Percentiles rank a stretch among this genome's conserved stretches.
phyloP scores from a whole-genome alignment of 768 basidiomycete genomes.

The Trametes meyenii region DNA sequence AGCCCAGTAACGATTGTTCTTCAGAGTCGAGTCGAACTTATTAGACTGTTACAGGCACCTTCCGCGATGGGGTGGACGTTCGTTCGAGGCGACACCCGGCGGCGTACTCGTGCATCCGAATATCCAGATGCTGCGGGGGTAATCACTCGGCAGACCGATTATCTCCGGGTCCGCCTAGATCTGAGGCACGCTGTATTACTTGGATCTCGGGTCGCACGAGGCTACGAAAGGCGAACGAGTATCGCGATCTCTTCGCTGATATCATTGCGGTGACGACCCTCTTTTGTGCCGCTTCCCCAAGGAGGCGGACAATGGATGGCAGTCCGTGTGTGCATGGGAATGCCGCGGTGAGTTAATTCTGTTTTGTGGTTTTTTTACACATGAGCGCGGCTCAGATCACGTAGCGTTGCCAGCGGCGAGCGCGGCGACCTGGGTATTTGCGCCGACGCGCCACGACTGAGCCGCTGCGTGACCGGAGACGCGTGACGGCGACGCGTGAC shows the following conservation, averaged over 20 bases:
- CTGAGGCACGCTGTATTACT: conserved; percentile 7
- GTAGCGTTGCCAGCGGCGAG: conserved; percentile 1
- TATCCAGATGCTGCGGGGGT: background rate
- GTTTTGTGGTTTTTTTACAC: background rate
- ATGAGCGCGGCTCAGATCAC: conserved; percentile 3
- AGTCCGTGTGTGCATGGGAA: conserved; percentile 18
- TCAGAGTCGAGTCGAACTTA: background rate
- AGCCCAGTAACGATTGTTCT: conserved; percentile 11
- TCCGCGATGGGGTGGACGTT: background rate
- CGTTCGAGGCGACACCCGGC: background rate
- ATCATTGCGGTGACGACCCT: conserved; percentile 10
- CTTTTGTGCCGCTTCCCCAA: conserved; percentile 12
- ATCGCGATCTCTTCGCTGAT: conserved; percentile 7
- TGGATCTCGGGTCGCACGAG: conserved; percentile 16
- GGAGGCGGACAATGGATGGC: conserved; percentile 16
- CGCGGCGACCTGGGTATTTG: background rate
- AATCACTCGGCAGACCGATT: conserved; percentile 6
- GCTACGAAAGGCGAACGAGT: conserved; percentile 5
- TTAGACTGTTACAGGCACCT: conserved; percentile 13
- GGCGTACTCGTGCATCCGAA: background rate
- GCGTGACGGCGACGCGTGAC: conserved; percentile 13
- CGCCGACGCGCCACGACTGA: background rate
- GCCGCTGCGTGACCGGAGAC: conserved; percentile 5
- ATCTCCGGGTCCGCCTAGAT: conserved; percentile 13
- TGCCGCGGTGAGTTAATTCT: background rate